A percentile compares a stretch with the other conserved stretches of the same genome.
Evolutionary conservation across 2,329 filamentous ascomycete genomes (phyloP).

Genomic region (Sporothrix protearum): DNA sequence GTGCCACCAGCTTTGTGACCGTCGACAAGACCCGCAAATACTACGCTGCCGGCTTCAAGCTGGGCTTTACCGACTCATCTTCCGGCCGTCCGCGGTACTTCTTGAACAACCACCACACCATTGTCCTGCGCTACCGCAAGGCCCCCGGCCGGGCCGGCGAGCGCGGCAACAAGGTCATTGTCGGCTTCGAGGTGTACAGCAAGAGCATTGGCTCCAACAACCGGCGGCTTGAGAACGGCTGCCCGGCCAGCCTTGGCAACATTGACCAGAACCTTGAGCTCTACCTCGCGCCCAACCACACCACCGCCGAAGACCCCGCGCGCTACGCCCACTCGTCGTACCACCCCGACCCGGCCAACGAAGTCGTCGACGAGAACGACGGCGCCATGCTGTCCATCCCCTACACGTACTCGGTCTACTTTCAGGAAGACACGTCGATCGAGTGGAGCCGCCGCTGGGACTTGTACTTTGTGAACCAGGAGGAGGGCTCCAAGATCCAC

Average conservation of each 20-base stretch:
- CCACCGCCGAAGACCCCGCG: constrained; percentile 41
- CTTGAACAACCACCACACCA: constrained; percentile 83
- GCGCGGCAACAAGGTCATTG: constrained; percentile 71
- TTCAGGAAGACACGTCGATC: constrained; percentile 73
- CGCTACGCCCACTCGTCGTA: constrained; percentile 60
- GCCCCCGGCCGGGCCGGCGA: constrained; percentile 67
- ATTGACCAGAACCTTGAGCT: constrained; percentile 65
- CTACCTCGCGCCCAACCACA: constrained; percentile 61
- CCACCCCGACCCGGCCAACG: constrained; percentile 51
- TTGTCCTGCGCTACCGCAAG: constrained; percentile 73
- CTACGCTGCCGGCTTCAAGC: constrained; percentile 85
- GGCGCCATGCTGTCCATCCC: constrained; percentile 68
- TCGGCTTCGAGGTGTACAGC: constrained; percentile 85
- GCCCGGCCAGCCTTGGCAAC: constrained; percentile 63
- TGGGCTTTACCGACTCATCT: constrained; percentile 70
- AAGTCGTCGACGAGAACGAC: constrained; percentile 57
- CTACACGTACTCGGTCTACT: constrained; percentile 88
- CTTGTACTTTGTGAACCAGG: constrained; percentile 83
- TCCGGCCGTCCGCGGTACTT: constrained; percentile 62
- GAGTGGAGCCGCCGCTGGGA: constrained; percentile 87
- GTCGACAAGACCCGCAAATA: constrained; percentile 82
- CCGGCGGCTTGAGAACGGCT: constrained; percentile 60
- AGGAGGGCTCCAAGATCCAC: constrained; percentile 75
- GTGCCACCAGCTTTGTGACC: constrained; percentile 83
- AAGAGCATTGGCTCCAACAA: constrained; percentile 68